Base-by-base conservation (phyloP, 1,284 basidiomycete genomes). In the Ustanciosporium gigantosporum region DNA sequence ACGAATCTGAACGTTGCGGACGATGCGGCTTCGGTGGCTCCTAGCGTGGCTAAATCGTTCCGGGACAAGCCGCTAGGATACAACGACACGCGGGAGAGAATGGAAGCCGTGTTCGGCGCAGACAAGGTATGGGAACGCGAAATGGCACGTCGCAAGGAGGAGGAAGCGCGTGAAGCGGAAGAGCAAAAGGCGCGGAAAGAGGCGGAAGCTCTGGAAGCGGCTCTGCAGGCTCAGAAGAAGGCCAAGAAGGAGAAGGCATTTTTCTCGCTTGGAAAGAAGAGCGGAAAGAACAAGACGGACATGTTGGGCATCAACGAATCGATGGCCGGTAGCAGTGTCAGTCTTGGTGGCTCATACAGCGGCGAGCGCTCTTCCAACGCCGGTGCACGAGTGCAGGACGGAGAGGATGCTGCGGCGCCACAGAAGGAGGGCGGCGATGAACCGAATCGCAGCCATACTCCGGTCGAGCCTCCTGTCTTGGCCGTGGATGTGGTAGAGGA, bases 11-110 rank as follows among this genome's bases (percentile, higher is more conserved):
- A 25, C 16, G 32, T 41, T 17, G 36, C 31, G 14, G 59, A 65
- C 14, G 65, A 69, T 31, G 50, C 36, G 5, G 64, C 59, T 8
- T 66, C 64, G 0, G 31, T 67, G 3, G 64, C 68, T 4, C 61
- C 64, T 11, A 69, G 67, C 34, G 36, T 53, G 11, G 68, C 64
- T 3, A 46, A 41, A n/a, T 46, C 56, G 29, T 72, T 73, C 57
- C 34, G 57, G 11, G 69, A 73, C 29, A 66, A 70, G 36, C 69
- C 70, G 6, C 15, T 72, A 20, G 70, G 70, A 14, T 60, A 49
- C 46, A 74, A 77, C 24, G 74, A 76, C 43, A 77, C 74, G 13
- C 46, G 66, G 3, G 72, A 73, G 41, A 58, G 74, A 11, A 77
- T 77, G 74, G 53, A 62, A 35, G 68, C 70, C 8, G 57, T 69